These are phyloP conservation scores for Pseudozyma tsukubaensis DNA, from an alignment of 1,284 basidiomycete genomes.

Conservation along the genomic window DNA sequence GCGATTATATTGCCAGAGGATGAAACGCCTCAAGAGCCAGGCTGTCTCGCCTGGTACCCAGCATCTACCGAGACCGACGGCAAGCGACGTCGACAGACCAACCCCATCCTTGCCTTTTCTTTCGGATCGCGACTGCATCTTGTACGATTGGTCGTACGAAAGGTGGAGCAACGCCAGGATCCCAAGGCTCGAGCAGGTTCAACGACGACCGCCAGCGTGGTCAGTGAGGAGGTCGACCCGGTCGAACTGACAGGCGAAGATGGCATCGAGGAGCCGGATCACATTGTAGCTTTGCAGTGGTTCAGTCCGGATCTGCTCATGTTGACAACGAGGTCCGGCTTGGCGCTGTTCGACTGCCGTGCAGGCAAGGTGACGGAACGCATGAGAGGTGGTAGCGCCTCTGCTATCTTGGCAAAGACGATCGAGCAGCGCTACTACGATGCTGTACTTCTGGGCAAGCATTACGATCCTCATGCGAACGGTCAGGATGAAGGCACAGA, in stretches of 20 bases:
- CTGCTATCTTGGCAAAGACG: conserved; percentile 62
- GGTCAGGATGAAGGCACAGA: conserved; percentile 1
- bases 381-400: conserved; percentile 63
- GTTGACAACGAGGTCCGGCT: conserved; percentile 35
- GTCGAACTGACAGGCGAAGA: conserved; percentile 39
- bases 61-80: conserved; percentile 46
- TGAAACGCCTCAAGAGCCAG: conserved; percentile 11
- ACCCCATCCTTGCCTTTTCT: conserved; percentile 59
- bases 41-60: conserved; percentile 62
- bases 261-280: conserved; percentile 58
- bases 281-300: conserved; percentile 71
- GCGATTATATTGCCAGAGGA: conserved; percentile 1
- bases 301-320: conserved; percentile 68
- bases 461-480: conserved; percentile 24
- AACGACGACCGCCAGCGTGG: neutral
- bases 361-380: conserved; percentile 53
- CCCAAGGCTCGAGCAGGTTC: conserved; percentile 4
- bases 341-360: conserved; percentile 56
- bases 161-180: conserved; percentile 22
- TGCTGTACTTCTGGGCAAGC: conserved; percentile 31
- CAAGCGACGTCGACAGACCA: conserved; percentile 42
- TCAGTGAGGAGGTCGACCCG: conserved; percentile 39
- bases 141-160: conserved; percentile 46
- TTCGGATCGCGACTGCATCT: conserved; percentile 55
- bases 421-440: conserved; percentile 47